Conservation (phyloP, 2,329 filamentous ascomycete species). For the Penicillium sp. region DNA sequence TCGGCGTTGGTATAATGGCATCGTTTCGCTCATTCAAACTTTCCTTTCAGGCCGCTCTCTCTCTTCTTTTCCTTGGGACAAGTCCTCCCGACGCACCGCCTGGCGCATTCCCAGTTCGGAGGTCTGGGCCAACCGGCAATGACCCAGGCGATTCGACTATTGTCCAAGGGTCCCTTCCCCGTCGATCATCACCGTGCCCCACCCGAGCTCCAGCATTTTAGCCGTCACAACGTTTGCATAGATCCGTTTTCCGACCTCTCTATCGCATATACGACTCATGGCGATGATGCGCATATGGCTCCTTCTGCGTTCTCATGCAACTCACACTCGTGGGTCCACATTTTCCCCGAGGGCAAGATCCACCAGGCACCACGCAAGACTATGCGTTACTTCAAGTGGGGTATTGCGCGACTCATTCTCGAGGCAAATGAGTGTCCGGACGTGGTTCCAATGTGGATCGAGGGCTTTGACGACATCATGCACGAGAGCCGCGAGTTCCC, state of each 20-base stretch:
- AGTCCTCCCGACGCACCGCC: constrained; percentile 84
- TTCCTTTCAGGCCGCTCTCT: constrained; percentile 60
- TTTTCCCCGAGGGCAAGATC: constrained; percentile 93
- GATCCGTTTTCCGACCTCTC: constrained; percentile 52
- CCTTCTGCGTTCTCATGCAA: constrained; percentile 73
- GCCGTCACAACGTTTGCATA: constrained; percentile 47
- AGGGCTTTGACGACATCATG: constrained; percentile 88
- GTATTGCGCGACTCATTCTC: constrained; percentile 84
- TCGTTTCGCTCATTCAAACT: constrained; percentile 8
- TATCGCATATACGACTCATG: constrained; percentile 46
- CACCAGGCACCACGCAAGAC: constrained; percentile 79
- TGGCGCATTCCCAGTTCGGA: constrained; percentile 75
- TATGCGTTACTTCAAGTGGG: constrained; percentile 99
- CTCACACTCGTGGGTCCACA: constrained; percentile 83
- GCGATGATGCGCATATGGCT: constrained; percentile 60
- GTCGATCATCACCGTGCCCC: constrained; percentile 49
- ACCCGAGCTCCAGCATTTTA: constrained; percentile 43
- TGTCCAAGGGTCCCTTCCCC: constrained; percentile 69
- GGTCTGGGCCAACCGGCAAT: constrained; percentile 90
- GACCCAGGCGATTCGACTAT: constrained; percentile 78
- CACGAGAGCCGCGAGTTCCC: constrained; percentile 79
- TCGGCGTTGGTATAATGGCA: neutral
- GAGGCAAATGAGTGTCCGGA: constrained; percentile 86
- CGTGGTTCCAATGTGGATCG: constrained; percentile 90
- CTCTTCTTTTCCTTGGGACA: constrained; percentile 89